Evolutionary conservation across 176 grass and related monocot genomes (phyloP).

Genomic region (Juncus inflexus): DNA sequence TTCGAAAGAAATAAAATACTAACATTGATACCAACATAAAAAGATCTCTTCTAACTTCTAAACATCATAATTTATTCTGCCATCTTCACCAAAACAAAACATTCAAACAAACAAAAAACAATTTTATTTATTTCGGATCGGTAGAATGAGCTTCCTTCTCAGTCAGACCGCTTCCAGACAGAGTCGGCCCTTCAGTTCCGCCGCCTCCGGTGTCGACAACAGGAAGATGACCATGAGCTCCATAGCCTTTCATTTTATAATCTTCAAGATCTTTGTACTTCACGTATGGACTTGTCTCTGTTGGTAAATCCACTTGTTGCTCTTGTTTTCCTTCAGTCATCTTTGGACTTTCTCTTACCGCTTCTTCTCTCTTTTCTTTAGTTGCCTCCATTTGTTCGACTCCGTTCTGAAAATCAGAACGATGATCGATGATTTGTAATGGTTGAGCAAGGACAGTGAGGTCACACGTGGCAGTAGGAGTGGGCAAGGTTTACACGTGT

Average conservation of each 20-base stretch:
- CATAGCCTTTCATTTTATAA: slow-evolving; percentile 77
- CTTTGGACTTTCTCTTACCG: neutral
- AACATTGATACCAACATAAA: no score
- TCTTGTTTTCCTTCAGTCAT: neutral
- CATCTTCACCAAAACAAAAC: no score
- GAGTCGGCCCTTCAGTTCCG: slow-evolving; percentile 54
- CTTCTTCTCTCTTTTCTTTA: slow-evolving; percentile 2
- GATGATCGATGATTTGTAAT: neutral
- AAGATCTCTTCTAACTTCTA: no score
- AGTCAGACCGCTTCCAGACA: slow-evolving; percentile 41
- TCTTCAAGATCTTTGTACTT: slow-evolving; percentile 54
- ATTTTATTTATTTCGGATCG: neutral
- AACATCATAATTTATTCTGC: no score
- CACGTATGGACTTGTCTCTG: slow-evolving; percentile 61
- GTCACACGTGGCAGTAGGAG: slow-evolving; percentile 2
- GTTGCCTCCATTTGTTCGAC: neutral
- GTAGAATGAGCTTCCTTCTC: neutral
- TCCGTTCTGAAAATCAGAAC: neutral
- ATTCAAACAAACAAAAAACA: no score
- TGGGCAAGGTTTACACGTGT: neutral
- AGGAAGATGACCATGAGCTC: slow-evolving; percentile 54
- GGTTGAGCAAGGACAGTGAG: neutral
- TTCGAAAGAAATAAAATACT: no score
- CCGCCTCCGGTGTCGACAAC: slow-evolving; percentile 41
- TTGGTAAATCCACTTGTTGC: neutral